These are phyloP conservation scores for Apiospora marii DNA, from an alignment of 2,329 filamentous ascomycete genomes.

Conservation along the genomic window DNA sequence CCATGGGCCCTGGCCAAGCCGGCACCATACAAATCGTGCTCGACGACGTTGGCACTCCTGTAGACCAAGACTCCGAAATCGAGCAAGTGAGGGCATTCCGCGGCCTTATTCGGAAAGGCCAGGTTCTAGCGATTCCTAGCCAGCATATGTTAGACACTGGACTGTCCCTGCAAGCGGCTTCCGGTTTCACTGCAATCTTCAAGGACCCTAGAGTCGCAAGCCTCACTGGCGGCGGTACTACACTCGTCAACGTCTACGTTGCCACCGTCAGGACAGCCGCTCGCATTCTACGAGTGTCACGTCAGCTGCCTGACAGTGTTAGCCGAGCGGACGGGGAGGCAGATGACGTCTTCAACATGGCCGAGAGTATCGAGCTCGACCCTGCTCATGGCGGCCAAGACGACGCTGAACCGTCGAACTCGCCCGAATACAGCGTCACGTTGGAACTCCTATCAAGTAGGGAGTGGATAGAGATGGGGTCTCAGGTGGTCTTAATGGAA, in stretches of 20 bases:
- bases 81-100: slow-evolving; percentile 41
- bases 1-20: slow-evolving; percentile 80
- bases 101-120: slow-evolving; percentile 74
- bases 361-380: slow-evolving; percentile 53
- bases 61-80: slow-evolving; percentile 36
- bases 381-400: slow-evolving; percentile 37
- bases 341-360: slow-evolving; percentile 67
- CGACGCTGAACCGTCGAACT: slow-evolving; percentile 35
- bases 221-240: slow-evolving; percentile 72
- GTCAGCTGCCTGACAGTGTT: slow-evolving; percentile 37
- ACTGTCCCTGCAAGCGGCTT: slow-evolving; percentile 68
- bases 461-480: slow-evolving; percentile 78
- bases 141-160: slow-evolving; percentile 64
- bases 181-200: slow-evolving; percentile 77
- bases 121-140: slow-evolving; percentile 76
- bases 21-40: slow-evolving; percentile 85
- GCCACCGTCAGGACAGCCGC: slow-evolving; percentile 87
- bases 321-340: slow-evolving; percentile 47
- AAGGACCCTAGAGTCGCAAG: slow-evolving; percentile 66
- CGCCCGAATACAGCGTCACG: slow-evolving; percentile 60
- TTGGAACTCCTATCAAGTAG: slow-evolving; percentile 73
- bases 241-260: slow-evolving; percentile 81
- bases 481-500: slow-evolving; percentile 74
- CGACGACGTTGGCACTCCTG: slow-evolving; percentile 44
- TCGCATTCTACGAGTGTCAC: slow-evolving; percentile 68